Base-by-base conservation (phyloP, 192 early-diverging fungal genomes). In the Phycomyces nitens region DNA sequence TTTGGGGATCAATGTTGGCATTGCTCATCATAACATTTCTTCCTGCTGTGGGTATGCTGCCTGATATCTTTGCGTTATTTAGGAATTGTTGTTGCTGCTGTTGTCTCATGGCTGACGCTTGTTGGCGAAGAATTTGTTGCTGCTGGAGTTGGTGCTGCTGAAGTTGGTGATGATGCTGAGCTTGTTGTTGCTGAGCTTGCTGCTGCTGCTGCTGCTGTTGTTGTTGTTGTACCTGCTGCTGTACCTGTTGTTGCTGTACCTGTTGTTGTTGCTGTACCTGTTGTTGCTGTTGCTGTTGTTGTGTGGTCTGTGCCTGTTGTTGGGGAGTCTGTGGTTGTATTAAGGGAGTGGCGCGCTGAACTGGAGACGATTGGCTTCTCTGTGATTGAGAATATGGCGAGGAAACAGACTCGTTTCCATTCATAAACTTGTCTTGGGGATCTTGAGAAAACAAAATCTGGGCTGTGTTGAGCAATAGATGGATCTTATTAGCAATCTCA, bases 31-130 rank as follows among this genome's bases (percentile, higher is more conserved):
- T 69, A 18, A 24, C 21, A 16, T 60, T 68, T 5, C 52, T 3
- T 41, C 42, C 55, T 11, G 47, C 42, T n/a, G 44, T 34, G 29
- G 27, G 24, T 11, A 22, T 53, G 12, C 20, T 50, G 29, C 52
- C 41, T 18, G 62, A 1, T 5, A 21, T 54, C 21, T 54, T 54
- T 22, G 26, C 3, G 22, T 24, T 54, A 7, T 54, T 47, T 0
- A 65, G n/a, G 27, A 57, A 65, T 21, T 65, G 64, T 39, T 66
- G 64, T 47, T 64, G 60, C 38, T 62, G 65, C 29, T 73, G 71
- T 41, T 73, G 70, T n/a, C 58, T 58, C 62, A 64, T 50, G 16
- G 69, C 56, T 4, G 50, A 29, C 49, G 63, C 61, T 43, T 71
- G 69, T 47, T 59, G 69, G 5, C 57, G 62, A 23, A 57, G 18